Evolutionary conservation across 257 asterid genomes (phyloP).

Genomic region (Dorcoceras hygrometricum): DNA sequence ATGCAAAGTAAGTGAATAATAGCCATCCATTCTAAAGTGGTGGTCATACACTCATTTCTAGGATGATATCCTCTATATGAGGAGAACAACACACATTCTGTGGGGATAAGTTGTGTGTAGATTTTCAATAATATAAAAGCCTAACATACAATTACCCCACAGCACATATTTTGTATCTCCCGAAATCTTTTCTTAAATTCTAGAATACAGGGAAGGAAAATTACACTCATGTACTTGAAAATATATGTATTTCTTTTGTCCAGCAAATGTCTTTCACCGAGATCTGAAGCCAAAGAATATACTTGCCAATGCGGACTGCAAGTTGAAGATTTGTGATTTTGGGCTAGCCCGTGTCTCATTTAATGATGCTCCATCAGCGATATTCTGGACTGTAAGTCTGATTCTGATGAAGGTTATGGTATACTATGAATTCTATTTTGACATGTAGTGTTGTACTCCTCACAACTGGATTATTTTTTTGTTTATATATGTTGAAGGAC

Average conservation of each 20-base stretch:
- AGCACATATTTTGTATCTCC: too few species aligned
- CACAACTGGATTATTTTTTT: background rate
- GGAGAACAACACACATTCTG: too few species aligned
- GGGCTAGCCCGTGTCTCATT: constrained; percentile 79
- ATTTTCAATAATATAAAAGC: too few species aligned
- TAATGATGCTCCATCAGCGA: constrained; percentile 69
- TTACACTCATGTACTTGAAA: background rate
- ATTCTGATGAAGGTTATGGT: too few species aligned
- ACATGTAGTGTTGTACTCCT: background rate
- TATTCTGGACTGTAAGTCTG: constrained; percentile 75
- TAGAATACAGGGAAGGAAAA: background rate
- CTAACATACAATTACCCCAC: too few species aligned
- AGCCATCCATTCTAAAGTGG: too few species aligned
- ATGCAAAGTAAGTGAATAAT: background rate
- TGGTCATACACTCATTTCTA: too few species aligned
- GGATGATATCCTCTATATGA: too few species aligned
- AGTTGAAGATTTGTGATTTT: constrained; percentile 77
- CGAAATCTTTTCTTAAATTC: too few species aligned
- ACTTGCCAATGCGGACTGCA: constrained; percentile 84
- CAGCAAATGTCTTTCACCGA: constrained; percentile 78
- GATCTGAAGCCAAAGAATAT: constrained; percentile 77
- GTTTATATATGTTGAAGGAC: constrained; percentile 42
- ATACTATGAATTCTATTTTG: background rate
- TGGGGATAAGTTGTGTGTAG: too few species aligned
- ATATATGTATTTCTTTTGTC: constrained; percentile 21